Percentiles rank a stretch among this genome's conserved stretches.
Conservation (phyloP, 2,329 filamentous ascomycete species). For the Pyrenochaeta sp. region DNA sequence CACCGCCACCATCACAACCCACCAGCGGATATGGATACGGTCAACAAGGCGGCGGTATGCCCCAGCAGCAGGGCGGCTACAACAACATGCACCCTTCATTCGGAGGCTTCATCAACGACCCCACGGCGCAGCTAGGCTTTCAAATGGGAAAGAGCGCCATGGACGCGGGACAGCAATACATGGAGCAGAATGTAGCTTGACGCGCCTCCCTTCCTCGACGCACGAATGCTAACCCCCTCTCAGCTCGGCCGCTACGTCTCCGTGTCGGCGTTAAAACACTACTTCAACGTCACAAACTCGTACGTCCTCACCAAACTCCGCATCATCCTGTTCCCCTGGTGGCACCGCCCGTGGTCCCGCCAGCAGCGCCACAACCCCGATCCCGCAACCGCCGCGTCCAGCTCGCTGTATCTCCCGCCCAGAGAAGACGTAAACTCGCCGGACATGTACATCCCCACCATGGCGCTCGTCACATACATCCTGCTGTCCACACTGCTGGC, state of each 20-base stretch:
- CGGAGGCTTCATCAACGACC: slow-evolving; percentile 94
- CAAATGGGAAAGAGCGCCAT: slow-evolving; percentile 93
- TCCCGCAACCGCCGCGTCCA: slow-evolving; percentile 15
- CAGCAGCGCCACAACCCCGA: slow-evolving; percentile 71
- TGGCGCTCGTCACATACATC: slow-evolving; percentile 98
- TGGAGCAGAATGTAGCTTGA: slow-evolving; percentile 86
- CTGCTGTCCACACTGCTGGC: slow-evolving; percentile 90
- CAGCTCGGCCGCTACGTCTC: slow-evolving; percentile 86
- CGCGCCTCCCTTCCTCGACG: neutral
- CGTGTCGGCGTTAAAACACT: slow-evolving; percentile 92
- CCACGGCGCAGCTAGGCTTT: slow-evolving; percentile 91
- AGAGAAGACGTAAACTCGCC: slow-evolving; percentile 96
- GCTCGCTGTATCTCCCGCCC: slow-evolving; percentile 75
- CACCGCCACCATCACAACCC: slow-evolving; percentile 72
- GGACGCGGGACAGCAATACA: slow-evolving; percentile 88
- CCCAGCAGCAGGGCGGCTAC: slow-evolving; percentile 50
- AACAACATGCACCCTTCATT: slow-evolving; percentile 68
- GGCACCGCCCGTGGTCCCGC: slow-evolving; percentile 96
- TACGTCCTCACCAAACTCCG: slow-evolving; percentile 95
- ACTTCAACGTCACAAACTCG: slow-evolving; percentile 98
- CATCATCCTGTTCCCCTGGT: slow-evolving; percentile 95
- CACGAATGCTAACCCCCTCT: slow-evolving; percentile 4
- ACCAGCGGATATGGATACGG: slow-evolving; percentile 74
- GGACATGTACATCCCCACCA: slow-evolving; percentile 98
- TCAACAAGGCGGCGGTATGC: slow-evolving; percentile 61